Base-by-base conservation (phyloP, 805 yeast genomes). In the Candida broadrunensis region DNA sequence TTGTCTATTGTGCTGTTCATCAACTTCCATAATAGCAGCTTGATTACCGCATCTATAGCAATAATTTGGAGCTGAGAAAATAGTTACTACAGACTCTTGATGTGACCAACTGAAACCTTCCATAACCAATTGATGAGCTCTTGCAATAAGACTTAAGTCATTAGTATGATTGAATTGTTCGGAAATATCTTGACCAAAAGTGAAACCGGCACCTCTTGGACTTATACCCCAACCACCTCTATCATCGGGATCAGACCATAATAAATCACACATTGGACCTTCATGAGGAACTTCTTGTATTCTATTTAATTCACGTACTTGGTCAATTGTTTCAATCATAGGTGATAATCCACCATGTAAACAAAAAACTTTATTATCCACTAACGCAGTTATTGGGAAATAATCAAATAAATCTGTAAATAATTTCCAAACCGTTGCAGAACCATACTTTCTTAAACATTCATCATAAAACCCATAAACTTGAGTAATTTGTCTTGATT, bases 191-290 rank as follows among this genome's bases (percentile, higher is more conserved):
- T 85, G 95, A 54, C 97, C 97, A 78, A 90, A 90, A 57, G 96
- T 88, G 83, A 86, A 90, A 64, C 97, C 97, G 47, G 97, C 97
- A 73, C 97, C 97, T 79, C 97, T 81, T 65, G 97, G 96, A 58
- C 93, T 84, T 51, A 90, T 87, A 48, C 96, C 96, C 97, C 97
- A 90, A 55, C 96, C 97, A 53, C 96, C 96, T 60, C 97, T 77
- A 65, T 90, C 97, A 63, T 90, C 97, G 21, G 97, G 97, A 65
- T 90, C 97, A 3, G 96, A 87, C 97, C 97, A 90, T 51, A 90
- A 72, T 55, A 90, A 73, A 63, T 90, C 97, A 69, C 97, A 90
- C 96, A 90, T 88, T 47, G 96, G 95, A 33, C 97, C 97, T 63
- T 90, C 97, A 59, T 89, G 97, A 31, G 97, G 97, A 36, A 90